Conservation (phyloP, 2,329 filamentous ascomycete genomes). For the Capronia epimyces region DNA sequence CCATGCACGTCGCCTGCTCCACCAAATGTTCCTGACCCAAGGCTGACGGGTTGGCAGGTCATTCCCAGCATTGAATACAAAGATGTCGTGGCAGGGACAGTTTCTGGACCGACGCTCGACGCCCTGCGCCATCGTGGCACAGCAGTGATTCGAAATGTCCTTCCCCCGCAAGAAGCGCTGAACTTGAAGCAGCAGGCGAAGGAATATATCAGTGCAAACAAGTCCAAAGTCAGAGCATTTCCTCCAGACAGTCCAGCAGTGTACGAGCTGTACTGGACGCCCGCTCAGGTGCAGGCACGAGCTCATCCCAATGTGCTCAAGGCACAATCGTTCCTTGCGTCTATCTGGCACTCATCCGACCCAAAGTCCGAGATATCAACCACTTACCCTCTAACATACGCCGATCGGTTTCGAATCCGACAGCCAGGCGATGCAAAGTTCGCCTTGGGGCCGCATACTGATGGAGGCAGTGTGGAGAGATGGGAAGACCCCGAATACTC, state of each 20-base stretch:
- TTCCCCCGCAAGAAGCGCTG: conserved; percentile 58
- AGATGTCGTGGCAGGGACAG: conserved; percentile 37
- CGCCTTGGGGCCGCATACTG: conserved; percentile 66
- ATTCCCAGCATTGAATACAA: conserved; percentile 41
- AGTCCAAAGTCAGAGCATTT: conserved; percentile 51
- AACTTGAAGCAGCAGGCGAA: conserved; percentile 60
- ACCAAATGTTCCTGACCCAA: not conserved
- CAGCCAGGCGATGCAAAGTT: conserved; percentile 66
- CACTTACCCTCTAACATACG: conserved; percentile 60
- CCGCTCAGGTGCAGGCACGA: conserved; percentile 62
- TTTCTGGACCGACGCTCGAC: conserved; percentile 35
- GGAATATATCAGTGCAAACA: conserved; percentile 61
- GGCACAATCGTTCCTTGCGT: conserved; percentile 59
- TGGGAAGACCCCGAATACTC: conserved; percentile 69
- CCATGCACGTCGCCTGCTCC: conserved; percentile 32
- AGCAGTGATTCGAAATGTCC: conserved; percentile 60
- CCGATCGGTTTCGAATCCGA: conserved; percentile 66
- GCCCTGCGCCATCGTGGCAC: conserved; percentile 59
- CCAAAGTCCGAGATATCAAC: conserved; percentile 40
- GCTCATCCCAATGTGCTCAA: conserved; percentile 59
- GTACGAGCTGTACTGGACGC: conserved; percentile 71
- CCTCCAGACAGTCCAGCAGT: conserved; percentile 63
- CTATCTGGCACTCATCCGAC: conserved; percentile 57
- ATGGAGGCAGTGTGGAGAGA: conserved; percentile 68
- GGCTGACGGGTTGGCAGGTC: conserved; percentile 30